Percentiles rank a stretch among this genome's conserved stretches.
Conservation (phyloP, 1,284 basidiomycete genomes). For the Bjerkandera adusta region DNA sequence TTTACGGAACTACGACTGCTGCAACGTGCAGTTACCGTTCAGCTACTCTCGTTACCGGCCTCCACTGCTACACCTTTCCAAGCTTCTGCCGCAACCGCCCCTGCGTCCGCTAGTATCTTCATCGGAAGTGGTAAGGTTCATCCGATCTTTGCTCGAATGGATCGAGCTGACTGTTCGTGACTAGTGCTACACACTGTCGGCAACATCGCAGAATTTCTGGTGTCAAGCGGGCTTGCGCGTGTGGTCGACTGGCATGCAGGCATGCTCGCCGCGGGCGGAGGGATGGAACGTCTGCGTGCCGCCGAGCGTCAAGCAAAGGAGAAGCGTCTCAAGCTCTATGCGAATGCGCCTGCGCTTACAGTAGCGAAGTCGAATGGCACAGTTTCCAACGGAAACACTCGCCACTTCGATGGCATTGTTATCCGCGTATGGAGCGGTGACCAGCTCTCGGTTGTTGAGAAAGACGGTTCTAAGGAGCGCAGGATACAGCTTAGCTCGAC, state of each 20-base stretch:
- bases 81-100: constrained; percentile 52
- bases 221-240: constrained; percentile 84
- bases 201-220: constrained; percentile 90
- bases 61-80: constrained; percentile 83
- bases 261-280: constrained; percentile 78
- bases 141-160: constrained; percentile 1
- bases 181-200: constrained; percentile 90
- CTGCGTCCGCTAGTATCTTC: constrained; percentile 77
- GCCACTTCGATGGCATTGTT: constrained; percentile 82
- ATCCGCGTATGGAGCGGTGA: constrained; percentile 91
- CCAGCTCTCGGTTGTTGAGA: constrained; percentile 82
- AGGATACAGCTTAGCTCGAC: constrained; percentile 90
- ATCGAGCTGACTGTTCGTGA: constrained; percentile 5
- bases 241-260: constrained; percentile 98
- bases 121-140: constrained; percentile 75
- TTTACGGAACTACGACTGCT: constrained; percentile 93
- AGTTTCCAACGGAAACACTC: constrained; percentile 41
- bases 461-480: constrained; percentile 73
- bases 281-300: constrained; percentile 83
- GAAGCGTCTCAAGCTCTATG: constrained; percentile 78
- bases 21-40: constrained; percentile 85
- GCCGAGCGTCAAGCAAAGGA: constrained; percentile 88
- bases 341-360: constrained; percentile 43
- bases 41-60: constrained; percentile 85
- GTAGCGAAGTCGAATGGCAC: constrained; percentile 44